Conservation (phyloP, 345 rosid species). For the Mangifera indica region DNA sequence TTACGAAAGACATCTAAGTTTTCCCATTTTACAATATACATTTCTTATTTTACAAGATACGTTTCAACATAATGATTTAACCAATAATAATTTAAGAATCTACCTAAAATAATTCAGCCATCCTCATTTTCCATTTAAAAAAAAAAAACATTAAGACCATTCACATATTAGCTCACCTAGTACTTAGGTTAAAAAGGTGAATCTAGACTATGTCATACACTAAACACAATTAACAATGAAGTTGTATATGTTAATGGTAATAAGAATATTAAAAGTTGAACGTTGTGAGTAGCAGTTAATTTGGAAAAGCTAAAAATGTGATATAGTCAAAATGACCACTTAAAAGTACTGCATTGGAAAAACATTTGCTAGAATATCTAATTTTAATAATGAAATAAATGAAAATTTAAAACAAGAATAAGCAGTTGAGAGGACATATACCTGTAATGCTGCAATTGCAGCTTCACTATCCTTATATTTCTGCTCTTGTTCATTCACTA, state of each 20-base stretch:
- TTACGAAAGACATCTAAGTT: no score
- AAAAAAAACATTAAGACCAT: not conserved
- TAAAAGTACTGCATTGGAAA: not conserved
- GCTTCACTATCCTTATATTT: slow-evolving; percentile 84
- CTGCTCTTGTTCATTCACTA: slow-evolving; percentile 76
- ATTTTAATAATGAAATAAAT: not conserved
- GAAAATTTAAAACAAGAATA: not conserved
- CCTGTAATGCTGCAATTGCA: slow-evolving; percentile 75
- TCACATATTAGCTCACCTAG: not conserved
- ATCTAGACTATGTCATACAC: not conserved
- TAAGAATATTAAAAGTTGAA: not conserved
- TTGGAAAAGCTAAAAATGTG: not conserved
- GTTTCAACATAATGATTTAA: no score
- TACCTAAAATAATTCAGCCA: slow-evolving; percentile 2
- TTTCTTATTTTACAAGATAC: no score
- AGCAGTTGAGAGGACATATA: slow-evolving; percentile 20
- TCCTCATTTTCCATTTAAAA: not conserved
- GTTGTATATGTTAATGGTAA: not conserved
- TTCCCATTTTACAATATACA: no score
- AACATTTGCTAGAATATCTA: not conserved
- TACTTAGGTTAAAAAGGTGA: not conserved
- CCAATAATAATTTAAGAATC: not conserved
- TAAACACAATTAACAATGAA: not conserved
- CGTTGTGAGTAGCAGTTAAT: not conserved
- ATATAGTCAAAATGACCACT: not conserved